phyloP scores from a whole-genome alignment of 2,329 filamentous ascomycete species.

The Colletotrichum salicis region DNA sequence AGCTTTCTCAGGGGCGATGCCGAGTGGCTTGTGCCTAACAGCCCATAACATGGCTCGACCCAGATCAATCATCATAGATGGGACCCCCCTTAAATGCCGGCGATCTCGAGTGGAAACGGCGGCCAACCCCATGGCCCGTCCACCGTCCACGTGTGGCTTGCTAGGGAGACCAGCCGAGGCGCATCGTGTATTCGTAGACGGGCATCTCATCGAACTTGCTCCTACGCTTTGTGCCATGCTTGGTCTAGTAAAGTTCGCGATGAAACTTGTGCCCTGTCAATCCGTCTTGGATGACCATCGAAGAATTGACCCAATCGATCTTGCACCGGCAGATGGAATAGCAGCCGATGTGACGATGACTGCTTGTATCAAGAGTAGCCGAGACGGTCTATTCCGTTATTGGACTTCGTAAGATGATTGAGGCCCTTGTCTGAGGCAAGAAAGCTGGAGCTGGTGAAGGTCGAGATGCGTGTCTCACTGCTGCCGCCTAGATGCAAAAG shows the following conservation, averaged over 20 bases:
- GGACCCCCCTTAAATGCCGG: not conserved
- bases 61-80: not conserved
- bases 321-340: not conserved
- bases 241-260: not conserved
- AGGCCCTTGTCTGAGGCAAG: conserved; percentile 1
- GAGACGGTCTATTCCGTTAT: not conserved
- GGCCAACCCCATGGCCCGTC: not conserved
- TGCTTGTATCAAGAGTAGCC: not conserved
- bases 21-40: not conserved
- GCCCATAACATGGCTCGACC: not conserved
- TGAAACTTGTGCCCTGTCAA: not conserved
- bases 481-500: too few relatives aligned
- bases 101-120: not conserved
- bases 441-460: not conserved
- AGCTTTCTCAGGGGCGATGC: not conserved
- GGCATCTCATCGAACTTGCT: not conserved
- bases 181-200: not conserved
- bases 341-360: not conserved
- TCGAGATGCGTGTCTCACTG: not conserved
- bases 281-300: not conserved
- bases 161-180: not conserved
- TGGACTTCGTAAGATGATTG: not conserved
- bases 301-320: not conserved
- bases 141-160: not conserved
- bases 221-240: not conserved